Percentiles rank a stretch among this genome's conserved stretches.
Conservation (phyloP, 2,329 filamentous ascomycete species). For the Berkeleyomyces basicola region DNA sequence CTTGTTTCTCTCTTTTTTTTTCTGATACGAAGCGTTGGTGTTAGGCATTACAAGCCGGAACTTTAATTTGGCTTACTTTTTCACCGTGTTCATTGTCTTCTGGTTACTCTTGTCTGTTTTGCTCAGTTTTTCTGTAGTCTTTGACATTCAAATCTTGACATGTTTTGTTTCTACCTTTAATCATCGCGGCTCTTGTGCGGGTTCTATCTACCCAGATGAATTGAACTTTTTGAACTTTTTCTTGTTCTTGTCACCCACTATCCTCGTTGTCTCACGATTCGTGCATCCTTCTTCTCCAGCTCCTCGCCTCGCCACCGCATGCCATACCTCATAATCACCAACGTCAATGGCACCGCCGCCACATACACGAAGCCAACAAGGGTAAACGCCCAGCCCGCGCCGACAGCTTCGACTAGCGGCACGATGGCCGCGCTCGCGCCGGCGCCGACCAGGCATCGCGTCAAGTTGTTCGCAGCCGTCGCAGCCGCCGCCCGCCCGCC, state of each 20-base stretch:
- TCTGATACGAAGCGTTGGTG: constrained; percentile 6
- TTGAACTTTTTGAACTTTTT: neutral
- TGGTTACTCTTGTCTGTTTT: neutral
- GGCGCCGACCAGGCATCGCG: constrained; percentile 38
- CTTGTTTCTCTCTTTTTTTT: neutral
- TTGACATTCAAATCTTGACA: neutral
- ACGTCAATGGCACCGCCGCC: constrained; percentile 24
- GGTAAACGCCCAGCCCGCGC: constrained; percentile 35
- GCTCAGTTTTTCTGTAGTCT: neutral
- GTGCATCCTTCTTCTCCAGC: neutral
- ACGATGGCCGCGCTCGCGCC: constrained; percentile 34
- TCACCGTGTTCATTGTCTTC: neutral
- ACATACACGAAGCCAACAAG: constrained; percentile 29
- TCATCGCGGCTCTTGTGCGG: neutral
- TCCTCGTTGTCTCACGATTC: neutral
- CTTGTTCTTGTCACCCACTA: neutral
- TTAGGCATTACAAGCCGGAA: constrained; percentile 1
- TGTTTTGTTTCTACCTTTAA: neutral
- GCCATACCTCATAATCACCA: constrained; percentile 23
- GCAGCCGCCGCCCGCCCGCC: constrained; percentile 35
- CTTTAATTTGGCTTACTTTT: neutral
- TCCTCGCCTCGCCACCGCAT: constrained; percentile 1
- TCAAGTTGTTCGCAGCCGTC: constrained; percentile 39
- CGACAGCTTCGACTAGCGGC: constrained; percentile 34
- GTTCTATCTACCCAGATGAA: neutral